A percentile compares a stretch with the other conserved stretches of the same genome.
These are phyloP conservation scores for Auxenochlorella pyrenoidosa DNA, from an alignment of 139 green algal genomes.

Conservation along the genomic window DNA sequence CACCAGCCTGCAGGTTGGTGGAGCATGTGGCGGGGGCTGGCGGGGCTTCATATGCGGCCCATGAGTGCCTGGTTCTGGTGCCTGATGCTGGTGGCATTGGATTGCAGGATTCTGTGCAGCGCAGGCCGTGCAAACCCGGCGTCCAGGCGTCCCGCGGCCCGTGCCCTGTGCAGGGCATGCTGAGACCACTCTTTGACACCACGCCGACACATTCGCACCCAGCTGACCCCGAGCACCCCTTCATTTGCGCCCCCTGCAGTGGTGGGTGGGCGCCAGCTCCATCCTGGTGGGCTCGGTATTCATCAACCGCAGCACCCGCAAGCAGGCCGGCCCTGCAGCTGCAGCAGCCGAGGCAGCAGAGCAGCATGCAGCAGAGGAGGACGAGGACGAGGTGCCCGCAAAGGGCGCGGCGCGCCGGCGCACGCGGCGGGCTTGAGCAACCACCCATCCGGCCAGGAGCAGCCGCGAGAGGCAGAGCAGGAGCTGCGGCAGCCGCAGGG, in stretches of 20 bases:
- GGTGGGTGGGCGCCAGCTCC: slow-evolving; percentile 23
- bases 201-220: too few species aligned
- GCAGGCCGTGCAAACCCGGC: too few species aligned
- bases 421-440: slow-evolving; percentile 8
- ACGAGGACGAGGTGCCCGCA: neutral
- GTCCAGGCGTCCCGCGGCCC: too few species aligned
- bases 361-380: neutral
- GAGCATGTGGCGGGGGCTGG: too few species aligned
- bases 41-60: too few species aligned
- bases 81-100: too few species aligned
- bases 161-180: too few species aligned
- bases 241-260: neutral
- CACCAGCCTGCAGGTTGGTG: neutral
- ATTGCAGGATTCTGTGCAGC: too few species aligned
- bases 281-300: slow-evolving; percentile 18
- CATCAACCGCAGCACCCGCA: slow-evolving; percentile 11
- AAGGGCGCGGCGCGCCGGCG: neutral
- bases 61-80: too few species aligned
- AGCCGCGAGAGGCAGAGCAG: neutral
- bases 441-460: neutral
- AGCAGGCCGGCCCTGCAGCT: neutral
- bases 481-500: neutral
- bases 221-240: too few species aligned
- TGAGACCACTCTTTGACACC: too few species aligned
- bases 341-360: neutral